Conservation (phyloP, 306 rosid species). For the Lagenaria siceraria region DNA sequence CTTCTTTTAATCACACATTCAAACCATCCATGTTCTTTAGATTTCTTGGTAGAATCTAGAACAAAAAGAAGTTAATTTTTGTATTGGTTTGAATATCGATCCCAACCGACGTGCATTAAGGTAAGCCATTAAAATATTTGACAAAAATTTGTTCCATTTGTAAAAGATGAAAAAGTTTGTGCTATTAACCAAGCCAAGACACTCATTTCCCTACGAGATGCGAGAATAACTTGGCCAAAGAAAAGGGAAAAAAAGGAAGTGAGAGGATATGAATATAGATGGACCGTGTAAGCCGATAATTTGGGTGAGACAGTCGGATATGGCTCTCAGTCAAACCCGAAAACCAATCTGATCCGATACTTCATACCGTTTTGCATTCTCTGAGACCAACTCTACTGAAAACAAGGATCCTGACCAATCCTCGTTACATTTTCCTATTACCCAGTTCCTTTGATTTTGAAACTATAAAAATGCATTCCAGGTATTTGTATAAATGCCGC, state of each 20-base stretch:
- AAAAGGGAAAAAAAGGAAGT: not conserved
- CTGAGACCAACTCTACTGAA: not conserved
- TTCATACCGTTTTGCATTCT: not conserved
- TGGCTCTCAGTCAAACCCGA: not conserved
- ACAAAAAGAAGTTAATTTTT: too few relatives aligned
- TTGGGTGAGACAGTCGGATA: not conserved
- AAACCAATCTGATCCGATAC: not conserved
- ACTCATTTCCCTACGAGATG: too few relatives aligned
- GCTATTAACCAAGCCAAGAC: too few relatives aligned
- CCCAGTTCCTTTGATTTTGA: not conserved
- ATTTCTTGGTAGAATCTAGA: too few relatives aligned
- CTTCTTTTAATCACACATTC: too few relatives aligned
- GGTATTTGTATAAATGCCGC: slow-evolving; percentile 1
- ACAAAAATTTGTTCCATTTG: too few relatives aligned
- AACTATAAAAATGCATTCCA: not conserved
- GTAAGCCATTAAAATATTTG: too few relatives aligned
- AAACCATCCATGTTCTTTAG: too few relatives aligned
- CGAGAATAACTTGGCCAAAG: not conserved
- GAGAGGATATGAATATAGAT: not conserved
- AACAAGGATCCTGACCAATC: not conserved
- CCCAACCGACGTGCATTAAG: too few relatives aligned
- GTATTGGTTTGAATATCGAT: too few relatives aligned
- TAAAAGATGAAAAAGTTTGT: too few relatives aligned
- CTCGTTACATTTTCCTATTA: not conserved
- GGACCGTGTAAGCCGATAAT: not conserved